phyloP scores from a whole-genome alignment of 148 eudicot species.

The Pharnaceum exiguum region DNA sequence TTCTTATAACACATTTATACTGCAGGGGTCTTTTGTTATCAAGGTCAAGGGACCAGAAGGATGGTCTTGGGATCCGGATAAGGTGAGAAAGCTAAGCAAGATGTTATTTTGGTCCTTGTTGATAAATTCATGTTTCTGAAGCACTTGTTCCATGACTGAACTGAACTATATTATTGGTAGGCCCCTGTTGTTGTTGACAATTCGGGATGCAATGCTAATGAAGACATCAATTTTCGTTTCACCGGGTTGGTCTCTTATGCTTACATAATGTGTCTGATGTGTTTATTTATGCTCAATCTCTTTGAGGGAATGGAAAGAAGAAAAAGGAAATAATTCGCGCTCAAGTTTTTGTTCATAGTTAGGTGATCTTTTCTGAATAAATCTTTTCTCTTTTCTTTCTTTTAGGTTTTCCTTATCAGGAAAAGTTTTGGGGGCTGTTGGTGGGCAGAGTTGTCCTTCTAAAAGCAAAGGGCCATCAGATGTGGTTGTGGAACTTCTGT shows the following conservation, averaged over 20 bases:
- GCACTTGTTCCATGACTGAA: conserved; percentile 15
- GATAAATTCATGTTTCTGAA: conserved; percentile 1
- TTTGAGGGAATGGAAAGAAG: too few species aligned
- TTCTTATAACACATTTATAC: conserved; percentile 2
- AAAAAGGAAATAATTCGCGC: too few species aligned
- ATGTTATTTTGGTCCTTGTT: conserved; percentile 11
- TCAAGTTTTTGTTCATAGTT: too few species aligned
- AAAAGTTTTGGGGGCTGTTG: conserved; percentile 81
- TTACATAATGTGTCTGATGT: neutral
- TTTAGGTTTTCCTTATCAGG: conserved; percentile 84
- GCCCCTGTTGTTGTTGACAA: conserved; percentile 78
- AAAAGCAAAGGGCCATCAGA: conserved; percentile 83
- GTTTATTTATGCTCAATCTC: neutral
- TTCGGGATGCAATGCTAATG: conserved; percentile 88
- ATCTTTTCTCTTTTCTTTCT: conserved; percentile 3
- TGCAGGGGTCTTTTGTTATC: conserved; percentile 88
- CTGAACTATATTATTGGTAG: conserved; percentile 28
- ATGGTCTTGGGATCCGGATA: conserved; percentile 94
- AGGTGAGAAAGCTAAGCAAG: conserved; percentile 40
- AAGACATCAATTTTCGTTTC: conserved; percentile 91
- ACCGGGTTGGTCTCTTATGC: conserved; percentile 60
- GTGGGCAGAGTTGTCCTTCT: conserved; percentile 69
- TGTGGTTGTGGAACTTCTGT: conserved; percentile 77
- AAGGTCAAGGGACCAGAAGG: conserved; percentile 94
- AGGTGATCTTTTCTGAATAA: neutral